Base-by-base conservation (phyloP, 2,329 filamentous ascomycete genomes). In the Epichloe bromicola region DNA sequence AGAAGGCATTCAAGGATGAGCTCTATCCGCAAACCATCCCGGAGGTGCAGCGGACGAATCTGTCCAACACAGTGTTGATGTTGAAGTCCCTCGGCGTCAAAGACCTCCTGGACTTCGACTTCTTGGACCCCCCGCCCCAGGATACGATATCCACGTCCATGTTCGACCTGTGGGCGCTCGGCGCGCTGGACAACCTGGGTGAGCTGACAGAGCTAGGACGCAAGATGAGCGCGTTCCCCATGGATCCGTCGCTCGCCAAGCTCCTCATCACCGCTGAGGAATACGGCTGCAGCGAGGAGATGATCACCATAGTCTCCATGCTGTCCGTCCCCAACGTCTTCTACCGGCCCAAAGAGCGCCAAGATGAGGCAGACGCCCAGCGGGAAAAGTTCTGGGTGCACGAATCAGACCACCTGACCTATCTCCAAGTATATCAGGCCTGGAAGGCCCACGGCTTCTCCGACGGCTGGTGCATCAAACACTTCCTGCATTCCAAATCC, bases 361-460 rank as follows among this genome's bases (percentile, higher is more conserved):
- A 95, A 61, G 93, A 98, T 63, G 93, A 98, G 70, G 93, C 91
- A 5, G 93, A 98, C 61, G 83, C 90, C 1, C 90, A 93, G 36
- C 82, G 91, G 30, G 93, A 98, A 65, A 97, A 97, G 67, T 98
- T 98, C 68, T 97, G 95, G 70, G 93, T 98, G 7, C 89, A 93
- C 30, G 93, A 98, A 68, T 96, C 89, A 2, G 93, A 98, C 65
- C 93, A 98, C 65, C 74, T 98, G 40, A 98, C 93, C 0, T 86
- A 96, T 42, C 79, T 98, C 3, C 90, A 97, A 62, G 93, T 98
- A 1, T 98, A 95, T 69, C 85, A 84, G 7, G 91, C 96, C 63
- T 98, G 93, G 93, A 88, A 86, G 67, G 76, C 85, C 47, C 96
- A 98, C 64, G 87, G 88, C 2, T 85, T 83, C 67, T 89, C 84